Evolutionary conservation across 1,284 basidiomycete species (phyloP).

Genomic region (Sporisorium graminicola): DNA sequence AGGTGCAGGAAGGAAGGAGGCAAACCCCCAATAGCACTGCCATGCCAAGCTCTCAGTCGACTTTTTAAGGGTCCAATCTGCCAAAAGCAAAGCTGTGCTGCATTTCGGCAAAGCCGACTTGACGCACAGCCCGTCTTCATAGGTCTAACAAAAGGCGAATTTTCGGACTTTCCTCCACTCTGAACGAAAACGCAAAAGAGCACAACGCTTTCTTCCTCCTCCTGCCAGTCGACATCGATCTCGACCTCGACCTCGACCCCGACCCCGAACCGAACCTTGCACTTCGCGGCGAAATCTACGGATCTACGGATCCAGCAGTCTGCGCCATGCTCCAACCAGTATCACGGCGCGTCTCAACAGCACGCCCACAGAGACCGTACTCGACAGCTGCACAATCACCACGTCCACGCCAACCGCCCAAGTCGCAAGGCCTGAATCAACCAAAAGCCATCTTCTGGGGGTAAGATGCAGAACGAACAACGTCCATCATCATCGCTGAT

Average conservation of each 20-base stretch:
- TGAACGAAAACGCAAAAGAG: not conserved
- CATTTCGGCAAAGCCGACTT: not conserved
- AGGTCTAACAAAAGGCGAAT: not conserved
- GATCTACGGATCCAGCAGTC: not conserved
- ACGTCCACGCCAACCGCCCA: slow-evolving; percentile 4
- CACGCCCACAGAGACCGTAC: not conserved
- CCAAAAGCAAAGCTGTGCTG: slow-evolving; percentile 3
- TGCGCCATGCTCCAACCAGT: slow-evolving; percentile 13
- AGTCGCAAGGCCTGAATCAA: slow-evolving; percentile 38
- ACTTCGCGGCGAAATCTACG: not conserved
- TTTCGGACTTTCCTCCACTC: not conserved
- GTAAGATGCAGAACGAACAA: slow-evolving; percentile 27
- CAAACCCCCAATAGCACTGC: not conserved
- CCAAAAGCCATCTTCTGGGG: slow-evolving; percentile 49
- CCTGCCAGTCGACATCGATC: no score
- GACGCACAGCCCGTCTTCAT: not conserved
- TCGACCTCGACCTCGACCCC: not conserved
- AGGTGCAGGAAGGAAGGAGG: not conserved
- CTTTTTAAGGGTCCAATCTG: slow-evolving; percentile 22
- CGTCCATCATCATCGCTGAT: no score
- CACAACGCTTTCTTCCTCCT: not conserved
- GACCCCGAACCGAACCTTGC: not conserved
- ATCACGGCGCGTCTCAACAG: not conserved
- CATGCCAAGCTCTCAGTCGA: not conserved
- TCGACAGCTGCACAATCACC: slow-evolving; percentile 11